Evolutionary conservation across 257 asterid species (phyloP).

Genomic region (Perilla frutescens): DNA sequence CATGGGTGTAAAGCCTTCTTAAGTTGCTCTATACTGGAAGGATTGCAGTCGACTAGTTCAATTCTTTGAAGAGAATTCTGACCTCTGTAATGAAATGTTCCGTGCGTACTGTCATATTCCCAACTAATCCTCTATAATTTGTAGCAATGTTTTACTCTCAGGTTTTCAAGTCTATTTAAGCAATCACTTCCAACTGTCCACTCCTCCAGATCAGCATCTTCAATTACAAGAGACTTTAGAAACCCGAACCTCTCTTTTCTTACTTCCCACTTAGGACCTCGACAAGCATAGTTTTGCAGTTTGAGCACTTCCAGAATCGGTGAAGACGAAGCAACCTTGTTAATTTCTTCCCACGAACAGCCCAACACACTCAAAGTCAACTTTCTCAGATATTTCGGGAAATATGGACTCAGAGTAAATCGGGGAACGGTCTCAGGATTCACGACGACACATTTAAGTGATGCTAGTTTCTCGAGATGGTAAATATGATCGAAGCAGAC

Average conservation of each 20-base stretch:
- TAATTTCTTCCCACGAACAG: conserved; percentile 25
- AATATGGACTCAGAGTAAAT: too few species aligned
- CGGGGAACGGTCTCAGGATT: too few species aligned
- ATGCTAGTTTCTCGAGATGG: conserved; percentile 16
- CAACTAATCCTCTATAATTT: conserved; percentile 11
- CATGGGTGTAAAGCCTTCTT: conserved; percentile 12
- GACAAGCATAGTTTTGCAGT: conserved; percentile 29
- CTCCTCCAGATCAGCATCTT: conserved; percentile 32
- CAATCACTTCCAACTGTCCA: conserved; percentile 16
- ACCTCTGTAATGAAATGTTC: too few species aligned
- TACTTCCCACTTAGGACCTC: conserved; percentile 30
- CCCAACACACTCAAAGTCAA: conserved; percentile 36
- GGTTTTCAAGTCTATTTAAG: conserved; percentile 14
- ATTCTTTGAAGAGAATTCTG: neutral
- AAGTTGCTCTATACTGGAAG: conserved; percentile 7
- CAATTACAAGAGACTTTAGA: too few species aligned
- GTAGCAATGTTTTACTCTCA: conserved; percentile 31
- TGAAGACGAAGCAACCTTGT: conserved; percentile 3
- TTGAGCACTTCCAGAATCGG: conserved; percentile 26
- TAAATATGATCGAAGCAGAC: conserved; percentile 24
- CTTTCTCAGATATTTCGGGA: too few species aligned
- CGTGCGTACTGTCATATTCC: conserved; percentile 17
- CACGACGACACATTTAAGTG: conserved; percentile 27
- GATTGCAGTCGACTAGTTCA: conserved; percentile 17
- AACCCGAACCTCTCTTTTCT: neutral